Evolutionary conservation across 805 yeast species (phyloP).

Genomic region (Ogataea ganodermae): DNA sequence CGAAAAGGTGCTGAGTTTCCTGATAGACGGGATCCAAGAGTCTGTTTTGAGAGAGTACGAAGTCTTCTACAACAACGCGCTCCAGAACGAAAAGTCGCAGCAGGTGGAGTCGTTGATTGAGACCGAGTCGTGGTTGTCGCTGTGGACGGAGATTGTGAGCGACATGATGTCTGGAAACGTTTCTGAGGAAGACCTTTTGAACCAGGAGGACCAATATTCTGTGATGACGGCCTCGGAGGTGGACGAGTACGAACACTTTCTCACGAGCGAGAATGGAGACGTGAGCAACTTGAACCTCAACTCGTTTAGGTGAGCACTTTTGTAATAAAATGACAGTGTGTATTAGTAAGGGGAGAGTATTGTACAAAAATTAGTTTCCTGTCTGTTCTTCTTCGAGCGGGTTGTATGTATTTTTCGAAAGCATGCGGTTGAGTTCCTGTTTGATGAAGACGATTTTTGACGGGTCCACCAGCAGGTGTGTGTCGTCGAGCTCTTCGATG

Average conservation of each 20-base stretch:
- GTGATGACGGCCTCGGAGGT: conserved; percentile 11
- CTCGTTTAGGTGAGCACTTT: conserved; percentile 10
- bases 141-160: conserved; percentile 37
- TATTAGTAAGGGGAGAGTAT: background rate
- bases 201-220: conserved; percentile 17
- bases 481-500: conserved; percentile 84
- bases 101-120: conserved; percentile 57
- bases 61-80: conserved; percentile 42
- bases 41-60: conserved; percentile 60
- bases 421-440: conserved; percentile 68
- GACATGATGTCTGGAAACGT: conserved; percentile 32
- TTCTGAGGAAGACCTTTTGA: conserved; percentile 11
- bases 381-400: conserved; percentile 55
- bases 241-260: conserved; percentile 16
- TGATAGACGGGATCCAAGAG: conserved; percentile 69
- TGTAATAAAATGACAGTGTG: background rate
- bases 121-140: conserved; percentile 54
- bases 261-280: conserved; percentile 26
- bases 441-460: conserved; percentile 76
- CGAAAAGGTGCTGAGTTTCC: conserved; percentile 46
- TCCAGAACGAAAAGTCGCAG: conserved; percentile 30
- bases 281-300: conserved; percentile 25
- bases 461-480: conserved; percentile 81
- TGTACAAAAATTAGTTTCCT: background rate
- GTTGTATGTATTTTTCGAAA: conserved; percentile 83